A percentile compares a stretch with the other conserved stretches of the same genome.
Conservation (phyloP, 768 basidiomycete species). For the Lyophyllum semitale region DNA sequence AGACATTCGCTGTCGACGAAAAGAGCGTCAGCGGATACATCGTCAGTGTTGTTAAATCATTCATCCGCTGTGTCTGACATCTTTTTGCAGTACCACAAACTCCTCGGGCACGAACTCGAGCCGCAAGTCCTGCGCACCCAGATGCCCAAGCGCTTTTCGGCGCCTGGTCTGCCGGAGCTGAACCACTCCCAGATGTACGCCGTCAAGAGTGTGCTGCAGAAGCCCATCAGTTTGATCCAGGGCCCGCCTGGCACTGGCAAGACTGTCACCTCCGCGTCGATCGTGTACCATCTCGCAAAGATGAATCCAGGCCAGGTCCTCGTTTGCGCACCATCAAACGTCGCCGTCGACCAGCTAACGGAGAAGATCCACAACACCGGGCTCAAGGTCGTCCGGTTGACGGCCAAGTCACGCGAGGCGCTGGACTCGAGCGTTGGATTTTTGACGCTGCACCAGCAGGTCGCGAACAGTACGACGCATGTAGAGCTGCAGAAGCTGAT, state of each 20-base stretch:
- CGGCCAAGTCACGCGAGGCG: conserved; percentile 97
- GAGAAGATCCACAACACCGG: conserved; percentile 99
- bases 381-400: conserved; percentile 94
- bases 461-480: conserved; percentile 94
- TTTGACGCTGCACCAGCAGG: conserved; percentile 95
- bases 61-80: background rate
- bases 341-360: conserved; percentile 97
- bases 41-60: conserved; percentile 47
- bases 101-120: conserved; percentile 96
- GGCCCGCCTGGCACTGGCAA: conserved; percentile 99
- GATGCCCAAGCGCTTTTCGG: conserved; percentile 97
- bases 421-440: conserved; percentile 94
- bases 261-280: conserved; percentile 98
- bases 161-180: conserved; percentile 94
- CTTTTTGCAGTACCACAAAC: conserved; percentile 84
- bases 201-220: conserved; percentile 97
- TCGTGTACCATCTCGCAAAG: conserved; percentile 97
- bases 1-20: conserved; percentile 98
- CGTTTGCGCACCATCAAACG: conserved; percentile 98
- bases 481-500: conserved; percentile 98
- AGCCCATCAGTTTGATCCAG: conserved; percentile 96
- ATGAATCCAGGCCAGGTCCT: conserved; percentile 99
- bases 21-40: conserved; percentile 99
- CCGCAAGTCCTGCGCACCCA: conserved; percentile 88
- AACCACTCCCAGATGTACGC: conserved; percentile 99